phyloP scores from a whole-genome alignment of 78 protist species.

The Cyanophora paradoxa region DNA sequence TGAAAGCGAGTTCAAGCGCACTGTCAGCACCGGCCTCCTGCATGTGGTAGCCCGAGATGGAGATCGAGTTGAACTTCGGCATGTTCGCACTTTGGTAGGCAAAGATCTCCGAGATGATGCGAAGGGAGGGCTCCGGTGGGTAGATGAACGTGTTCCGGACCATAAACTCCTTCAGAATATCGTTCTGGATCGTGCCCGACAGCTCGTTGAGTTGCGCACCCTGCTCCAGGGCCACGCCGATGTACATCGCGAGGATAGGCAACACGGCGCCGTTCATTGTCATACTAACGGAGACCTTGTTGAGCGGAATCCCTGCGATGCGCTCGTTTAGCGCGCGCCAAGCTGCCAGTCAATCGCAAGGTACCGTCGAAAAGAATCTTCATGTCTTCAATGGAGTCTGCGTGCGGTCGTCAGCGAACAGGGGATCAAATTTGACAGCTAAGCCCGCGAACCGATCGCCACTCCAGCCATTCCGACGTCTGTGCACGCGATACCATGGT shows the following conservation, averaged over 20 bases:
- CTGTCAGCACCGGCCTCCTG: constrained; percentile 1
- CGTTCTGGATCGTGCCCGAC: constrained; percentile 96
- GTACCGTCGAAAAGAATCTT: constrained; percentile 33
- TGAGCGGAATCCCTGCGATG: constrained; percentile 73
- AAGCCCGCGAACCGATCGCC: constrained; percentile 69
- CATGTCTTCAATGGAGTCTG: constrained; percentile 85
- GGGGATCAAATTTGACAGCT: neutral
- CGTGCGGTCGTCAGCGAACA: neutral
- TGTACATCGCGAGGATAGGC: constrained; percentile 91
- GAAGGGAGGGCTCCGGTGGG: constrained; percentile 93
- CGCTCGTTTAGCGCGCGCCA: too few species aligned
- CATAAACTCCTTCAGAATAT: constrained; percentile 88
- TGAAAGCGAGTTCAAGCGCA: constrained; percentile 83
- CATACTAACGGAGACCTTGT: constrained; percentile 84
- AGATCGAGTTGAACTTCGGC: constrained; percentile 94
- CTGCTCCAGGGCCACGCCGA: constrained; percentile 82
- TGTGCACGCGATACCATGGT: too few species aligned
- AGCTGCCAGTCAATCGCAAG: neutral
- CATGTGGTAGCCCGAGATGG: constrained; percentile 95
- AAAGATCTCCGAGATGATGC: constrained; percentile 89
- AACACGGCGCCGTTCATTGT: constrained; percentile 99
- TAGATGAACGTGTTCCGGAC: constrained; percentile 95
- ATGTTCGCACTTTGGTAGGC: constrained; percentile 73
- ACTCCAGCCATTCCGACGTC: constrained; percentile 99
- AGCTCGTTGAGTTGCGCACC: constrained; percentile 77